phyloP scores from a whole-genome alignment of 106 monocot genomes.

The Dendrobium chrysotoxum region DNA sequence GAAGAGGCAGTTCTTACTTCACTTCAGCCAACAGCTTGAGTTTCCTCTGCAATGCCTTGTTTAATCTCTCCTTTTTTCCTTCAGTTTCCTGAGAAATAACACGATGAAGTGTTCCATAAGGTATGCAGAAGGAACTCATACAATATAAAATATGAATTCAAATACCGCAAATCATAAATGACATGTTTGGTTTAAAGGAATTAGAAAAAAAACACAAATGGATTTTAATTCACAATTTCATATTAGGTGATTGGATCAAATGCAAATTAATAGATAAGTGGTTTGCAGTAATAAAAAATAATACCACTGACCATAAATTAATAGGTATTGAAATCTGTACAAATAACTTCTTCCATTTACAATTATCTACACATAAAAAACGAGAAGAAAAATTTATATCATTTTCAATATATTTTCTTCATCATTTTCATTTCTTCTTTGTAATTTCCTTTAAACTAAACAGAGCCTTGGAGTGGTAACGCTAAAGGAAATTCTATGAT shows the following conservation, averaged over 20 bases:
- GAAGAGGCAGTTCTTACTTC: slow-evolving; percentile 18
- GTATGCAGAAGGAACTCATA: background rate
- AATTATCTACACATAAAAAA: too few relatives aligned
- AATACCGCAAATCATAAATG: background rate
- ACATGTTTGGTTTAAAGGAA: background rate
- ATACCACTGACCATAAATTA: background rate
- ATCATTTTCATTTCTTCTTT: too few relatives aligned
- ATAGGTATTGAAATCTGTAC: background rate
- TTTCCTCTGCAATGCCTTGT: slow-evolving; percentile 25
- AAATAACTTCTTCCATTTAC: too few relatives aligned
- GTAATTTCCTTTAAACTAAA: too few relatives aligned
- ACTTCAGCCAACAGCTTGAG: slow-evolving; percentile 40
- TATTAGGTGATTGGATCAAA: too few relatives aligned
- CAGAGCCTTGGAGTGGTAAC: too few relatives aligned
- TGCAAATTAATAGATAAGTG: background rate
- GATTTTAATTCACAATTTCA: background rate
- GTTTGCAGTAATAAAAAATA: background rate
- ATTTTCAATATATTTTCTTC: too few relatives aligned
- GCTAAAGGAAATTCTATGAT: too few relatives aligned
- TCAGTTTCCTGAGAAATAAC: slow-evolving; percentile 33
- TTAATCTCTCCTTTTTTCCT: slow-evolving; percentile 30
- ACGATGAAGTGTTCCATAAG: too few relatives aligned
- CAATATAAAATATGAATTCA: background rate
- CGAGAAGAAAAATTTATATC: too few relatives aligned
- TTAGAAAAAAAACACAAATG: background rate